Evolutionary conservation across 306 rosid genomes (phyloP).

Genomic region (Quercus gilva): DNA sequence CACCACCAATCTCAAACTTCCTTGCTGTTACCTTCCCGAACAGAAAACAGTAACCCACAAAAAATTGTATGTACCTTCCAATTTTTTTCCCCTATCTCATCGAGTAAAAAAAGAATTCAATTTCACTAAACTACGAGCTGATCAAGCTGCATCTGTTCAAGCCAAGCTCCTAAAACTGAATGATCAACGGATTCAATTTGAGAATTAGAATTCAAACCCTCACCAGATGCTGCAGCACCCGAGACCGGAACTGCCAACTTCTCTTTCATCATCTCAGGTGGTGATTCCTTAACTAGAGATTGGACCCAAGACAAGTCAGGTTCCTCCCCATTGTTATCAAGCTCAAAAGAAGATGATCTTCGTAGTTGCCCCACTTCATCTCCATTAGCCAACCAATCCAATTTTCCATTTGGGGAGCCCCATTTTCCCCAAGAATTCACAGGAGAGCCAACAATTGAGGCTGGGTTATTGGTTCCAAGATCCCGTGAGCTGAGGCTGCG

Average conservation of each 20-base stretch:
- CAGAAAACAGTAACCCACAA: slow-evolving; percentile 34
- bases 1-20: slow-evolving; percentile 24
- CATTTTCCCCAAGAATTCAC: slow-evolving; percentile 65
- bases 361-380: slow-evolving; percentile 43
- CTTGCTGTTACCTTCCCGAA: slow-evolving; percentile 18
- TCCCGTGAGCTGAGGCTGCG: slow-evolving; percentile 74
- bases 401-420: slow-evolving; percentile 75
- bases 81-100: slow-evolving; percentile 41
- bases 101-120: slow-evolving; percentile 38
- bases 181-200: slow-evolving; percentile 65
- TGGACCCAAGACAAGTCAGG: slow-evolving; percentile 93
- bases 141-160: slow-evolving; percentile 94
- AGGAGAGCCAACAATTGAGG: slow-evolving; percentile 64
- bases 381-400: slow-evolving; percentile 66
- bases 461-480: slow-evolving; percentile 51
- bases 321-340: slow-evolving; percentile 67
- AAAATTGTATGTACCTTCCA: slow-evolving; percentile 37
- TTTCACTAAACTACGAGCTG: slow-evolving; percentile 60
- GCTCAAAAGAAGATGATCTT: slow-evolving; percentile 57
- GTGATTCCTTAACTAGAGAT: slow-evolving; percentile 83
- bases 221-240: slow-evolving; percentile 52
- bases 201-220: slow-evolving; percentile 51
- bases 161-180: slow-evolving; percentile 85
- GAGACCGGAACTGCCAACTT: slow-evolving; percentile 40
- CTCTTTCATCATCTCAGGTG: slow-evolving; percentile 65